Conservation (phyloP, 208 protist species). For the Leptomonas pyrrhocoris region DNA sequence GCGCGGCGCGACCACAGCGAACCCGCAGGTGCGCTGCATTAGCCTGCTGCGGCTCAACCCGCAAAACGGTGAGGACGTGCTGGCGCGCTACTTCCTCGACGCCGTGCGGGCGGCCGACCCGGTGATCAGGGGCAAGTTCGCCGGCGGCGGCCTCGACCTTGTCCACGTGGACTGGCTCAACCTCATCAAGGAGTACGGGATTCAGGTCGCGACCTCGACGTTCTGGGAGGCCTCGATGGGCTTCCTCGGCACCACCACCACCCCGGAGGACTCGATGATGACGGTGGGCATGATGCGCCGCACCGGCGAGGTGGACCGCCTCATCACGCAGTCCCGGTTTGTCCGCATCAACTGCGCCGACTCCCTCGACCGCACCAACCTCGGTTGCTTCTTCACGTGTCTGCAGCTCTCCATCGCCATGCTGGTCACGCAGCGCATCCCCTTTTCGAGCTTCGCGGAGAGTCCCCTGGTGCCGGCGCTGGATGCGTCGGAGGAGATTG, state of each 20-base stretch:
- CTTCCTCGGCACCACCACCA: constrained; percentile 50
- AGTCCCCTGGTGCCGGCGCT: constrained; percentile 53
- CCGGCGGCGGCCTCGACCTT: constrained; percentile 60
- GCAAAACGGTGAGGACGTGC: constrained; percentile 63
- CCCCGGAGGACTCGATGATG: constrained; percentile 59
- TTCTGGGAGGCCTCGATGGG: constrained; percentile 70
- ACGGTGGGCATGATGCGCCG: constrained; percentile 67
- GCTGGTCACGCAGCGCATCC: constrained; percentile 68
- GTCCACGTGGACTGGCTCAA: constrained; percentile 88
- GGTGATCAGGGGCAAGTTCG: constrained; percentile 42
- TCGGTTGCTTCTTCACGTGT: constrained; percentile 91
- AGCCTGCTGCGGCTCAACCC: constrained; percentile 78
- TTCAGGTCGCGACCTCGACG: constrained; percentile 59
- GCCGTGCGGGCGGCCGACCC: constrained; percentile 54
- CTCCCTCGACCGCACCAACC: constrained; percentile 94
- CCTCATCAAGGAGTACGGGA: constrained; percentile 72
- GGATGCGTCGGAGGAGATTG: constrained; percentile 46
- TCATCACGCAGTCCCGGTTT: constrained; percentile 75
- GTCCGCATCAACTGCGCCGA: constrained; percentile 94
- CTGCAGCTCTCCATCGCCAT: constrained; percentile 84
- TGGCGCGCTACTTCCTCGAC: constrained; percentile 71
- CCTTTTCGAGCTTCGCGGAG: constrained; percentile 54
- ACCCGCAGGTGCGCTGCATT: constrained; percentile 77
- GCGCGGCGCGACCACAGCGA: constrained; percentile 18
- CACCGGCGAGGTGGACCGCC: constrained; percentile 48